A percentile compares a stretch with the other conserved stretches of the same genome.
Evolutionary conservation across 164 flowering plant genomes (phyloP).

Genomic region (Sedum album): DNA sequence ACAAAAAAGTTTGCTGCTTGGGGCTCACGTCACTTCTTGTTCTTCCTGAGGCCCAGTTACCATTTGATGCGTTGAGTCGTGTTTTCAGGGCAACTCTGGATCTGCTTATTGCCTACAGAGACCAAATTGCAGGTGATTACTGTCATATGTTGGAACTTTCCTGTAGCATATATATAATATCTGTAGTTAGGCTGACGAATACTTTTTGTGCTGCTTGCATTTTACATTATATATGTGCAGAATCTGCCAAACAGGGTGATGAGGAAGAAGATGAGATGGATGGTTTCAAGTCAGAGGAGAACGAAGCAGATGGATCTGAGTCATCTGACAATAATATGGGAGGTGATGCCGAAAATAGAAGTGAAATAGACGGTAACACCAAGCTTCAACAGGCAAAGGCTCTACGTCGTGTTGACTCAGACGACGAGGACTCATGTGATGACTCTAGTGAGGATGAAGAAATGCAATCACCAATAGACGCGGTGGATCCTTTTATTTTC

Average conservation of each 20-base stretch:
- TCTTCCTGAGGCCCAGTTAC: conserved; percentile 74
- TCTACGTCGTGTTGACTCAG: conserved; percentile 49
- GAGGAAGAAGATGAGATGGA: conserved; percentile 66
- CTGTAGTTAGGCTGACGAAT: neutral
- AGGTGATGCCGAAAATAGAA: conserved; percentile 77
- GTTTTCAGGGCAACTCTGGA: conserved; percentile 82
- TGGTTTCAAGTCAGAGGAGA: conserved; percentile 70
- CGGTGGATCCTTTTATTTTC: conserved; percentile 83
- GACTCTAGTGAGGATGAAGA: conserved; percentile 96
- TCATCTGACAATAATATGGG: neutral
- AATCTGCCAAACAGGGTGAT: conserved; percentile 18
- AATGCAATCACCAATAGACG: conserved; percentile 93
- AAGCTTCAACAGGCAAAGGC: conserved; percentile 79
- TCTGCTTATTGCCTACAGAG: conserved; percentile 83
- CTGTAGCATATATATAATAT: neutral
- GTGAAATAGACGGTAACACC: conserved; percentile 61
- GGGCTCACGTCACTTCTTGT: conserved; percentile 81
- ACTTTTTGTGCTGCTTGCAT: neutral
- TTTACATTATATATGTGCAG: neutral
- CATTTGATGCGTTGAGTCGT: conserved; percentile 70
- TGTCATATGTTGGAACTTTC: neutral
- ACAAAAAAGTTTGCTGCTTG: conserved; percentile 94
- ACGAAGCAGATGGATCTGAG: conserved; percentile 50
- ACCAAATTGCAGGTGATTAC: conserved; percentile 80
- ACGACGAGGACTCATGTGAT: conserved; percentile 76